Conservation (phyloP, 2,329 filamentous ascomycete species). For the Aspergillus chevalieri region DNA sequence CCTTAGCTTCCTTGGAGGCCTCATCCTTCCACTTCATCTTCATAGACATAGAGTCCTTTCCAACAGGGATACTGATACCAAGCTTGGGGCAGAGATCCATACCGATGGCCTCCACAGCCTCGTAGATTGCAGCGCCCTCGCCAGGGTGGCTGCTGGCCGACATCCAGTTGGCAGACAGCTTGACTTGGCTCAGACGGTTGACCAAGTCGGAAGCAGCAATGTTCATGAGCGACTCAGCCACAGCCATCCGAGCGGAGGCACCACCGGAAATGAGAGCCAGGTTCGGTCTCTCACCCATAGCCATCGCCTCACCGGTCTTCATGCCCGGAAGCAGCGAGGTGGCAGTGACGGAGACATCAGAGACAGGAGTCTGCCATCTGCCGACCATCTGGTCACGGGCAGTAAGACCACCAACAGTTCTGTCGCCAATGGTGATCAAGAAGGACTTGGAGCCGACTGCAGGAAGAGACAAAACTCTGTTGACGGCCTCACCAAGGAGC, state of each 20-base stretch:
- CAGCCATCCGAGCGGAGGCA: slow-evolving; percentile 92
- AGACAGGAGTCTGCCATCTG: slow-evolving; percentile 89
- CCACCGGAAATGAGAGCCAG: slow-evolving; percentile 83
- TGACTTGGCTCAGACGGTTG: slow-evolving; percentile 69
- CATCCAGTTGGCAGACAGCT: slow-evolving; percentile 98
- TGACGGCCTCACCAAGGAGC: slow-evolving; percentile 62
- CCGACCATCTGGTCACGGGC: slow-evolving; percentile 93
- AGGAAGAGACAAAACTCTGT: slow-evolving; percentile 76
- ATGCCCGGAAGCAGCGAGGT: slow-evolving; percentile 69
- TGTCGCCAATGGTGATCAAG: slow-evolving; percentile 91
- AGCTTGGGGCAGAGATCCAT: slow-evolving; percentile 86
- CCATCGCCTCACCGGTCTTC: slow-evolving; percentile 88
- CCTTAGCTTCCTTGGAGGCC: slow-evolving; percentile 61
- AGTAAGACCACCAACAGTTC: slow-evolving; percentile 83
- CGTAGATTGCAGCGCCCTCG: slow-evolving; percentile 85
- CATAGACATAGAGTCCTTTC: slow-evolving; percentile 98
- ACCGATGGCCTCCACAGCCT: slow-evolving; percentile 87
- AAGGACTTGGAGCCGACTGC: slow-evolving; percentile 96
- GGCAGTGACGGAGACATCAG: slow-evolving; percentile 87
- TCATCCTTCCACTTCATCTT: slow-evolving; percentile 89
- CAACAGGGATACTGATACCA: slow-evolving; percentile 90
- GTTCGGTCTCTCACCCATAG: slow-evolving; percentile 88
- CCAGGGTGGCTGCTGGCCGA: slow-evolving; percentile 89
- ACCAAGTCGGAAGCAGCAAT: slow-evolving; percentile 72
- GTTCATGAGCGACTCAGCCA: slow-evolving; percentile 90